Conservation (phyloP, 1,284 basidiomycete genomes). For the Ustilago cynodontis region DNA sequence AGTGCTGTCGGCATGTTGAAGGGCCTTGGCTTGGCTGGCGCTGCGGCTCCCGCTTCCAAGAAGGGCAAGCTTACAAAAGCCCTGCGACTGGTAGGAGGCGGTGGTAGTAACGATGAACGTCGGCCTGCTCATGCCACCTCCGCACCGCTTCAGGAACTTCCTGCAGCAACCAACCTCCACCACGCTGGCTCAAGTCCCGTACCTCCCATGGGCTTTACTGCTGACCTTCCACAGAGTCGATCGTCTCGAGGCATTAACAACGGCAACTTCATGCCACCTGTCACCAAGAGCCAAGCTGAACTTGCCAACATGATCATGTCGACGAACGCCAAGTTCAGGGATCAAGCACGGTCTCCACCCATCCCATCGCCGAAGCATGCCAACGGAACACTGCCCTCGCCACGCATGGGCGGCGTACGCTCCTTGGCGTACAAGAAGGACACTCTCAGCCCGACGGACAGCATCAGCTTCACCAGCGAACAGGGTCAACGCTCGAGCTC, state of each 20-base stretch:
- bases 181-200: slow-evolving; percentile 3
- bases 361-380: slow-evolving; percentile 24
- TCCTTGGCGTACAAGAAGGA: slow-evolving; percentile 36
- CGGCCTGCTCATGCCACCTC: slow-evolving; percentile 7
- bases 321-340: slow-evolving; percentile 30
- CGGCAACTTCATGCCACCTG: background rate
- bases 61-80: slow-evolving; percentile 62
- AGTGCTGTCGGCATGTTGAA: slow-evolving; percentile 62
- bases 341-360: slow-evolving; percentile 38
- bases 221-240: slow-evolving; percentile 20
- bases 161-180: slow-evolving; percentile 7
- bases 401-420: slow-evolving; percentile 32
- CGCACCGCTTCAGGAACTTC: slow-evolving; percentile 24
- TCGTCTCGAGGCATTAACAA: slow-evolving; percentile 25
- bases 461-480: slow-evolving; percentile 18
- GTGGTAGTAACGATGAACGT: slow-evolving; percentile 12
- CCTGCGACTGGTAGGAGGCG: slow-evolving; percentile 44
- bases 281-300: slow-evolving; percentile 22
- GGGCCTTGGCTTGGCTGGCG: slow-evolving; percentile 56
- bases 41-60: slow-evolving; percentile 52
- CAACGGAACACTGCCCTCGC: slow-evolving; percentile 22
- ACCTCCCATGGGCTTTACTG: slow-evolving; percentile 1
- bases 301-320: slow-evolving; percentile 34
- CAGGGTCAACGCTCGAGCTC: slow-evolving; percentile 15
- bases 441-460: slow-evolving; percentile 23